phyloP scores from a whole-genome alignment of 2,329 filamentous ascomycete genomes.

The Diaporthe sp. region DNA sequence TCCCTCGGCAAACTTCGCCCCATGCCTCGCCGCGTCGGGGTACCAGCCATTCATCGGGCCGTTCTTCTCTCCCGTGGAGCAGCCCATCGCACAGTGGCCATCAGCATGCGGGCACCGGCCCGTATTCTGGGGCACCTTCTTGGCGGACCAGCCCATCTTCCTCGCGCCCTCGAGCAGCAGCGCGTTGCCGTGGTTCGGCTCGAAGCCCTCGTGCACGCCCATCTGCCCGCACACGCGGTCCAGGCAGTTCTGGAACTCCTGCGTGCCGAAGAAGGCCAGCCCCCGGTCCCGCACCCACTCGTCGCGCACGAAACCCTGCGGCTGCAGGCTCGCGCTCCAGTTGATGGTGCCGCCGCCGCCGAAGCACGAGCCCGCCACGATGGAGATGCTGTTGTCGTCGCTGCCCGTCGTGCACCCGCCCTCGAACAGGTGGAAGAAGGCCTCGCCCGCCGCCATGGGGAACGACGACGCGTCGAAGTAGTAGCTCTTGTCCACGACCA shows the following conservation, averaged over 20 bases:
- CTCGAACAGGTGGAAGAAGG: slow-evolving; percentile 73
- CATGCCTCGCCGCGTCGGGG: slow-evolving; percentile 78
- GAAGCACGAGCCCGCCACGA: slow-evolving; percentile 78
- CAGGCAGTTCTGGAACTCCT: slow-evolving; percentile 77
- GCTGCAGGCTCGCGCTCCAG: slow-evolving; percentile 74
- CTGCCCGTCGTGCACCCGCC: slow-evolving; percentile 65
- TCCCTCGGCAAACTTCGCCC: slow-evolving; percentile 83
- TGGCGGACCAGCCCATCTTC: slow-evolving; percentile 77
- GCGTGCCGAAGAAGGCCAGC: slow-evolving; percentile 76
- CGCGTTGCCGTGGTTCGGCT: slow-evolving; percentile 77
- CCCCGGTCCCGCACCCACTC: slow-evolving; percentile 78
- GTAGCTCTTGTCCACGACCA: slow-evolving; percentile 86
- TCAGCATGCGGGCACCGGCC: slow-evolving; percentile 77
- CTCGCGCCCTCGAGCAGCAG: slow-evolving; percentile 77
- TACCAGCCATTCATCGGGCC: slow-evolving; percentile 80
- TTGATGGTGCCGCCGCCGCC: slow-evolving; percentile 88
- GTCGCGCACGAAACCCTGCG: slow-evolving; percentile 77
- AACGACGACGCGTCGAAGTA: slow-evolving; percentile 76
- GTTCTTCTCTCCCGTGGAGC: slow-evolving; percentile 77
- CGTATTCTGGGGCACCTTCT: slow-evolving; percentile 80
- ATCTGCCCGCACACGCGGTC: slow-evolving; percentile 81
- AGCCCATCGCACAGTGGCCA: slow-evolving; percentile 66
- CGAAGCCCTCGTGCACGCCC: slow-evolving; percentile 76
- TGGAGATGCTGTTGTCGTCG: slow-evolving; percentile 65
- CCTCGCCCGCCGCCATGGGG: slow-evolving; percentile 76